A percentile compares a stretch with the other conserved stretches of the same genome.
phyloP scores from a whole-genome alignment of 441 rosid genomes.

The Manihot esculenta region DNA sequence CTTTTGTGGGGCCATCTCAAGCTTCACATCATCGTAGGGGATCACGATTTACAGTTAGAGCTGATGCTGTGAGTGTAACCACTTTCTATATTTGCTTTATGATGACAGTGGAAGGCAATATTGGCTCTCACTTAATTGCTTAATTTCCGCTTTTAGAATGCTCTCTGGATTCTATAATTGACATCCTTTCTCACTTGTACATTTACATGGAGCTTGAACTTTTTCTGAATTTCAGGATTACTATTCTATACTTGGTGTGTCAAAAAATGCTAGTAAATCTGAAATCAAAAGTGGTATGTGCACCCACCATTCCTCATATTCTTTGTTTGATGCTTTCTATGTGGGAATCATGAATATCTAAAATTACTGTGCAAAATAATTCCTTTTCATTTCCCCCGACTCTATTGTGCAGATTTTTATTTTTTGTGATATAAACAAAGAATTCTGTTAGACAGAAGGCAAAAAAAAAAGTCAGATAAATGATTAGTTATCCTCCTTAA shows the following conservation, averaged over 20 bases:
- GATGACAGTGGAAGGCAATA: constrained; percentile 3
- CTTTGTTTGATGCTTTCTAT: constrained; percentile 7
- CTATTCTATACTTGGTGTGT: constrained; percentile 91
- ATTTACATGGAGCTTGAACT: constrained; percentile 12
- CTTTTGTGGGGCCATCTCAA: constrained; percentile 41
- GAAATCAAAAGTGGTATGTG: constrained; percentile 91
- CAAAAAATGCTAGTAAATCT: constrained; percentile 84
- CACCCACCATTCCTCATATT: constrained; percentile 1
- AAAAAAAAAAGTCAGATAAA: background rate
- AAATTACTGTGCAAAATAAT: background rate
- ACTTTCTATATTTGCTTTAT: constrained; percentile 10
- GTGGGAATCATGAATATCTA: background rate
- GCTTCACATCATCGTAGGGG: constrained; percentile 49
- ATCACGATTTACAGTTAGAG: constrained; percentile 73
- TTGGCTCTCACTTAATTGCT: background rate
- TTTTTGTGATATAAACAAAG: background rate
- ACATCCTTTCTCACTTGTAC: constrained; percentile 6
- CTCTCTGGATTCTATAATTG: background rate
- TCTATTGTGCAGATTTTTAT: background rate
- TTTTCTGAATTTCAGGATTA: constrained; percentile 62
- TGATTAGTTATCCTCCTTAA: too few species aligned
- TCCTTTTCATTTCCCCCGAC: background rate
- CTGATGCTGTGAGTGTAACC: constrained; percentile 68
- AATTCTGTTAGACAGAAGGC: background rate
- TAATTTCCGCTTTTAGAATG: background rate